Percentiles rank a stretch among this genome's conserved stretches.
Conservation (phyloP, 73 alveolate genomes). For the Paramecium sonneborni region DNA sequence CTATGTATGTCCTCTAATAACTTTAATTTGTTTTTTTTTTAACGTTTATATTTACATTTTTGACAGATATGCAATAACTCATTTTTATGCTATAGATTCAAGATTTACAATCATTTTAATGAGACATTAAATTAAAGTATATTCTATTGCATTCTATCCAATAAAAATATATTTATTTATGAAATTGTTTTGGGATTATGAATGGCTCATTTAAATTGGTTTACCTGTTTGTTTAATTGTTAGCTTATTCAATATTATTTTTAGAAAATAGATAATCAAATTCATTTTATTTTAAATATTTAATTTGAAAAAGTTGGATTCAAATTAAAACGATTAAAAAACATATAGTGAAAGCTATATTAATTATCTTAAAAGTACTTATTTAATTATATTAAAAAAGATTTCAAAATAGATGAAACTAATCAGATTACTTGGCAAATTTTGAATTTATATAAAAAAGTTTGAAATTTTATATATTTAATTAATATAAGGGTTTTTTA, state of each 20-base stretch:
- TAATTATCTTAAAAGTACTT: not conserved
- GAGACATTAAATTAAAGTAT: not conserved
- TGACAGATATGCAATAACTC: not conserved
- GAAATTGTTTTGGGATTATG: not conserved
- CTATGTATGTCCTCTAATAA: not conserved
- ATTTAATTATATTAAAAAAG: not conserved
- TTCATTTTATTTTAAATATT: not conserved
- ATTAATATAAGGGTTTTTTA: no score
- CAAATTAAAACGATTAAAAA: not conserved
- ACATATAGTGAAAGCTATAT: not conserved
- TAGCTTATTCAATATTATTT: not conserved
- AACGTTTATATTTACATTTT: not conserved
- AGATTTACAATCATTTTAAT: not conserved
- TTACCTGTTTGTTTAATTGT: not conserved
- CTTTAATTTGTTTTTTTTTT: not conserved
- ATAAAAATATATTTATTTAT: not conserved
- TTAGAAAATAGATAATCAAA: not conserved
- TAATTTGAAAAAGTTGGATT: not conserved
- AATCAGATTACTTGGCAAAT: not conserved
- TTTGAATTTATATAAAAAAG: not conserved
- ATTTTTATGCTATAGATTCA: not conserved
- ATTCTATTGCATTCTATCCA: slow-evolving; percentile 6
- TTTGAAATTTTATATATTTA: not conserved
- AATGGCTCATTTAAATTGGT: not conserved
- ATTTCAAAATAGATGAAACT: not conserved